Percentiles rank a stretch among this genome's conserved stretches.
phyloP scores from a whole-genome alignment of 345 rosid species.

The Eucalyptus tenuipes region DNA sequence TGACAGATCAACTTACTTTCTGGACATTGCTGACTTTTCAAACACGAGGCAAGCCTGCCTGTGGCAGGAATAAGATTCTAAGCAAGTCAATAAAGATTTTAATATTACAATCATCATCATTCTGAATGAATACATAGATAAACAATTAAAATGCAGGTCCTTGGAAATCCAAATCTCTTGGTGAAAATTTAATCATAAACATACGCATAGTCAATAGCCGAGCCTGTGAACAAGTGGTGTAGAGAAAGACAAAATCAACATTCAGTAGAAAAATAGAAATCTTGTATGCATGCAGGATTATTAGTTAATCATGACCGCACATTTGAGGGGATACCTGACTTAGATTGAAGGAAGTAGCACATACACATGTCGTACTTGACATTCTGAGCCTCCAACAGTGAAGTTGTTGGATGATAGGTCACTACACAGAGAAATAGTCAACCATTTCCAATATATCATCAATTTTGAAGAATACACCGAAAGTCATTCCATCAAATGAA shows the following conservation, averaged over 20 bases:
- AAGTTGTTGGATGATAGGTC: constrained; percentile 26
- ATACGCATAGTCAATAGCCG: too few species aligned
- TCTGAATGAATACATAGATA: background rate
- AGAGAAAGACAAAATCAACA: too few species aligned
- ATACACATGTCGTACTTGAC: background rate
- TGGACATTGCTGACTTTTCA: background rate
- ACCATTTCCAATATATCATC: background rate
- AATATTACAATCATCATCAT: background rate
- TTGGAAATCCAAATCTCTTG: too few species aligned
- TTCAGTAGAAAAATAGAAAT: too few species aligned
- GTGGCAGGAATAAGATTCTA: background rate
- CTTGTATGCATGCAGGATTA: background rate
- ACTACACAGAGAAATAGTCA: background rate
- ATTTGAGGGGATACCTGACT: too few species aligned
- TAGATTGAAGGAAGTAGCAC: background rate
- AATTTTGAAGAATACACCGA: background rate
- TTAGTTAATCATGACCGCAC: background rate
- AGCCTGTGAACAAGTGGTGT: too few species aligned
- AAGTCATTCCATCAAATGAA: background rate
- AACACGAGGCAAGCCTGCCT: background rate
- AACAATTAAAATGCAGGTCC: background rate
- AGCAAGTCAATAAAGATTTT: background rate
- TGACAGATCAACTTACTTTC: background rate
- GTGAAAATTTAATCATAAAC: too few species aligned
- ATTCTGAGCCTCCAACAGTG: background rate